Evolutionary conservation across 495 filamentous ascomycete species (phyloP).

Genomic region (Cercophora samala): DNA sequence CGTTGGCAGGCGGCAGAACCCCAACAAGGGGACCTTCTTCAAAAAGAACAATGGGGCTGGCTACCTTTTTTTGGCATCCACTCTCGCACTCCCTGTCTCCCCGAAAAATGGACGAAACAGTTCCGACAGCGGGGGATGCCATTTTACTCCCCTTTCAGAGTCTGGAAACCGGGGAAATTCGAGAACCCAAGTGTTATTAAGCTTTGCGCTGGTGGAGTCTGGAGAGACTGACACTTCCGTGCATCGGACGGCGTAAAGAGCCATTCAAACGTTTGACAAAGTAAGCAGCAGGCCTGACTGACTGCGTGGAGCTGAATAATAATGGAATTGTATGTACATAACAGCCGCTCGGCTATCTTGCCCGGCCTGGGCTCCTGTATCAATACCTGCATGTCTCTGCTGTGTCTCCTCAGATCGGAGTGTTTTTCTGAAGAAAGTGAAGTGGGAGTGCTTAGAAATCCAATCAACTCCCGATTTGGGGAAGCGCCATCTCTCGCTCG

Average conservation of each 20-base stretch:
- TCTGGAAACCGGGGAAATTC: not conserved
- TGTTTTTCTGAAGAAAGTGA: not conserved
- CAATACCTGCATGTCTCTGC: no score
- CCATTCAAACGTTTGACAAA: not conserved
- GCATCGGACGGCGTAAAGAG: not conserved
- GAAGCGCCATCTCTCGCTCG: not conserved
- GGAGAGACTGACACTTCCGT: not conserved
- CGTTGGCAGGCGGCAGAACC: constrained; percentile 2
- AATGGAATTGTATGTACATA: not conserved
- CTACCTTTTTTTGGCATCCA: not conserved
- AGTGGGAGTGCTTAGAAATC: not conserved
- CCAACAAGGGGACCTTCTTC: constrained; percentile 2
- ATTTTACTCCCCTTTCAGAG: not conserved
- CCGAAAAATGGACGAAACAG: constrained; percentile 2
- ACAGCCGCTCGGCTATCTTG: not conserved
- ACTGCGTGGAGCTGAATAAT: not conserved
- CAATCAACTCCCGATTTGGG: not conserved
- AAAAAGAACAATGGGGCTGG: constrained; percentile 1
- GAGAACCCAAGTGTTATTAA: not conserved
- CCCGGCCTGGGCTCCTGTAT: no score
- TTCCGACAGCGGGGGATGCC: constrained; percentile 6
- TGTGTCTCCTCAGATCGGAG: not conserved
- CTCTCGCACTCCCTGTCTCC: not conserved
- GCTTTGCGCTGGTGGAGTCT: not conserved
- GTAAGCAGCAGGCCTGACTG: not conserved